Percentiles rank a stretch among this genome's conserved stretches.
phyloP scores from a whole-genome alignment of 768 basidiomycete genomes.

The Mycena alexandri region DNA sequence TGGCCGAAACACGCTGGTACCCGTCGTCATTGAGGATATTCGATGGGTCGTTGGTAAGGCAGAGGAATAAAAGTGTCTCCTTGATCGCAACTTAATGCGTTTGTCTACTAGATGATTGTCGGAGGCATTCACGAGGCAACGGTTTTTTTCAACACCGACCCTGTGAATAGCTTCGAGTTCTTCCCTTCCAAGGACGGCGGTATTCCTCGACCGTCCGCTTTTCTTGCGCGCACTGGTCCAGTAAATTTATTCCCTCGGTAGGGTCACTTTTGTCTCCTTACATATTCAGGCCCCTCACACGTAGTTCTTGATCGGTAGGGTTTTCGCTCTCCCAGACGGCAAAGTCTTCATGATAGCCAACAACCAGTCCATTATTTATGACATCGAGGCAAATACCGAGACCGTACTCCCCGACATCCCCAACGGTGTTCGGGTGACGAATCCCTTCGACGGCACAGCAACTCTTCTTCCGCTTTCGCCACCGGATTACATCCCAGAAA shows the following conservation, averaged over 20 bases:
- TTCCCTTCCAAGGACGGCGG: slow-evolving; percentile 48
- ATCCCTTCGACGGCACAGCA: slow-evolving; percentile 69
- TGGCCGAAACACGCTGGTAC: slow-evolving; percentile 44
- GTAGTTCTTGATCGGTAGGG: slow-evolving; percentile 54
- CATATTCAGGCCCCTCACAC: slow-evolving; percentile 31
- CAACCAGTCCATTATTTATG: slow-evolving; percentile 52
- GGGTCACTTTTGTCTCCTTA: slow-evolving; percentile 53
- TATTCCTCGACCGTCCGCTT: slow-evolving; percentile 49
- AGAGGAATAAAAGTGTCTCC: slow-evolving; percentile 23
- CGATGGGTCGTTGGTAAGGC: slow-evolving; percentile 41
- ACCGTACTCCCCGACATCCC: slow-evolving; percentile 42
- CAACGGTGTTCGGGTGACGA: slow-evolving; percentile 63
- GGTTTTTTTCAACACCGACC: slow-evolving; percentile 45
- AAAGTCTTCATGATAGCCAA: slow-evolving; percentile 56
- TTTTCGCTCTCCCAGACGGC: slow-evolving; percentile 62
- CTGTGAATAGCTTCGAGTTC: slow-evolving; percentile 49
- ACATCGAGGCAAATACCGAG: slow-evolving; percentile 47
- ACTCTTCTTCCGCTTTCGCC: slow-evolving; percentile 49
- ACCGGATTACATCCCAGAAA: slow-evolving; percentile 48
- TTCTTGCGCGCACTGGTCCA: slow-evolving; percentile 59
- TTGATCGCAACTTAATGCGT: slow-evolving; percentile 47
- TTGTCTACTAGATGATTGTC: slow-evolving; percentile 19
- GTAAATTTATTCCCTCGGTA: slow-evolving; percentile 64
- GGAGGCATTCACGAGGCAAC: slow-evolving; percentile 45
- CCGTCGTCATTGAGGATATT: slow-evolving; percentile 46